phyloP scores from a whole-genome alignment of 2,329 filamentous ascomycete genomes.

The Madurella mycetomatis region DNA sequence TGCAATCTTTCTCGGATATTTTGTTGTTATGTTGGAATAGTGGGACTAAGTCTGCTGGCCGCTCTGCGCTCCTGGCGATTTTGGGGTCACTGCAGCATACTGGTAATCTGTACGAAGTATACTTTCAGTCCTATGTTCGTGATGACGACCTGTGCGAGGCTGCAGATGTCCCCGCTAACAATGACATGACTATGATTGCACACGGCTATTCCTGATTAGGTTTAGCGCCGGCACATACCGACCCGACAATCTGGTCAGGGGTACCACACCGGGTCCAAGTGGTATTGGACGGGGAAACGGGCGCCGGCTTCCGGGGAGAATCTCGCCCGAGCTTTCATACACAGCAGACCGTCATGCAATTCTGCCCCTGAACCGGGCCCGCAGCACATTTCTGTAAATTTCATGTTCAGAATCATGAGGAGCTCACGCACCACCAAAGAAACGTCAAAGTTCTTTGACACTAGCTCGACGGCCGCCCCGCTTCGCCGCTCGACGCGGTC shows the following conservation, averaged over 20 bases:
- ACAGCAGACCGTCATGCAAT: not conserved
- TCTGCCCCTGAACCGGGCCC: not conserved
- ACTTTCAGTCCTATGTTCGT: too few relatives aligned
- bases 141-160: too few relatives aligned
- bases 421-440: conserved; percentile 57
- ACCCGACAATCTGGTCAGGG: conserved; percentile 9
- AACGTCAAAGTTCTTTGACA: conserved; percentile 51
- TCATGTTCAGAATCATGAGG: conserved; percentile 40
- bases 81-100: too few relatives aligned
- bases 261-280: not conserved
- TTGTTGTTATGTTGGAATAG: too few relatives aligned
- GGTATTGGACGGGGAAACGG: not conserved
- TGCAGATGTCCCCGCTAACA: too few relatives aligned
- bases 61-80: too few relatives aligned
- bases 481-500: conserved; percentile 47
- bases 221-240: not conserved
- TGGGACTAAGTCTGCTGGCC: too few relatives aligned
- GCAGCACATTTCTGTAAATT: not conserved
- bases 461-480: conserved; percentile 34
- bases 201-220: not conserved
- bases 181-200: too few relatives aligned
- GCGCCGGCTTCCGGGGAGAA: not conserved
- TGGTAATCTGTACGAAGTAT: too few relatives aligned
- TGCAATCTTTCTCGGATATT: too few relatives aligned
- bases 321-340: not conserved